Evolutionary conservation across 139 green algal species (phyloP).

Genomic region (Picochlorum costavermella): DNA sequence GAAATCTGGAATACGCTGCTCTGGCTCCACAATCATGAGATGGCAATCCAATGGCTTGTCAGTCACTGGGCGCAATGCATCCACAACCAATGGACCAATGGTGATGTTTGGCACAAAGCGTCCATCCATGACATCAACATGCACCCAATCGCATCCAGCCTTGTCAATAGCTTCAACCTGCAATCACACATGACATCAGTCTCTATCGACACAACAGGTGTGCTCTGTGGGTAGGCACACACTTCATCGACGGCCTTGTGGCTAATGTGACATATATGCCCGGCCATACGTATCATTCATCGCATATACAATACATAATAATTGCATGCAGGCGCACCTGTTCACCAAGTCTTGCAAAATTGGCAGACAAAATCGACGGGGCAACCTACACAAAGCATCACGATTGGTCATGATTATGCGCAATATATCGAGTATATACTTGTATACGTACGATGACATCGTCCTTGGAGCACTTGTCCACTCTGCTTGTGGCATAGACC

Average conservation of each 20-base stretch:
- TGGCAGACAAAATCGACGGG: constrained; percentile 90
- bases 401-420: neutral
- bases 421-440: neutral
- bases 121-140: constrained; percentile 86
- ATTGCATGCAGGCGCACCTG: constrained; percentile 50
- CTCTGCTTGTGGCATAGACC: constrained; percentile 33
- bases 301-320: neutral
- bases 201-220: neutral
- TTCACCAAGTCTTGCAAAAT: constrained; percentile 91
- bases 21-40: constrained; percentile 96
- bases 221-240: neutral
- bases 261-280: no score
- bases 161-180: constrained; percentile 86
- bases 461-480: constrained; percentile 52
- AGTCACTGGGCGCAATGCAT: constrained; percentile 89
- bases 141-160: constrained; percentile 53
- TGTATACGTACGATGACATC: constrained; percentile 48
- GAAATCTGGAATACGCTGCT: constrained; percentile 83
- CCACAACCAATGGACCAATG: constrained; percentile 94
- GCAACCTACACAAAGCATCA: constrained; percentile 47
- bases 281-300: neutral
- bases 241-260: no score
- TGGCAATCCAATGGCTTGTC: constrained; percentile 92
- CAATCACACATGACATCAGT: neutral
- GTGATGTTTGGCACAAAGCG: constrained; percentile 99